Evolutionary conservation across 1,284 basidiomycete species (phyloP).

Genomic region (Heterobasidion occidentale): DNA sequence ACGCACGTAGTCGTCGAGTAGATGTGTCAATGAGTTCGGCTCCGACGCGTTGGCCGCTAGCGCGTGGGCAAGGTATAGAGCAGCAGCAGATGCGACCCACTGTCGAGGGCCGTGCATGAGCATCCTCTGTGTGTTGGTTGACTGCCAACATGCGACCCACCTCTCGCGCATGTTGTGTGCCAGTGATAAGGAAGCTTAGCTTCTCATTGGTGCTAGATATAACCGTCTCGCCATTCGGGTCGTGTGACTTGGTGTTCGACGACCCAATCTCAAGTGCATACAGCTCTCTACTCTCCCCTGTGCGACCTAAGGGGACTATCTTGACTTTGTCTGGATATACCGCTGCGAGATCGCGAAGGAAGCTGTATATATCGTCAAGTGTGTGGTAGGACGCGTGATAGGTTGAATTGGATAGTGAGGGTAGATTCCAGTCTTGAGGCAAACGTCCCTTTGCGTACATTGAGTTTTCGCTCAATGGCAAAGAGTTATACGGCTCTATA

Average conservation of each 20-base stretch:
- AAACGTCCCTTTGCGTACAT: neutral
- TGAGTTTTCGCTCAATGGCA: neutral
- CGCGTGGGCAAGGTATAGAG: conserved; percentile 69
- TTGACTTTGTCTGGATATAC: conserved; percentile 33
- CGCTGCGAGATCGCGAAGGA: conserved; percentile 37
- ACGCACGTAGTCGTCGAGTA: conserved; percentile 51
- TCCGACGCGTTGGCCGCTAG: conserved; percentile 47
- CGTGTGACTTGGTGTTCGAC: conserved; percentile 6
- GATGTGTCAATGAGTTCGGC: conserved; percentile 32
- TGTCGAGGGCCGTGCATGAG: conserved; percentile 20
- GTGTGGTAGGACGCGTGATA: conserved; percentile 50
- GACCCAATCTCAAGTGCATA: conserved; percentile 37
- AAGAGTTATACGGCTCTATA: neutral
- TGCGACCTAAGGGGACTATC: conserved; percentile 41
- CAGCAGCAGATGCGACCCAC: conserved; percentile 77
- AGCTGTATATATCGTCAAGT: conserved; percentile 41
- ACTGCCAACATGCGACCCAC: conserved; percentile 26
- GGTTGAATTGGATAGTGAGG: conserved; percentile 24
- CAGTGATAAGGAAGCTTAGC: conserved; percentile 55
- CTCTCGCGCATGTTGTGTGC: conserved; percentile 78
- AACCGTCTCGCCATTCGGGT: conserved; percentile 5
- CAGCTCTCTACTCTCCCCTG: conserved; percentile 48
- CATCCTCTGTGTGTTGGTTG: conserved; percentile 6
- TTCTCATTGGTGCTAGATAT: conserved; percentile 7
- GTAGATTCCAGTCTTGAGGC: conserved; percentile 17